phyloP scores from a whole-genome alignment of 495 filamentous ascomycete genomes.

The Rhypophila decipiens region DNA sequence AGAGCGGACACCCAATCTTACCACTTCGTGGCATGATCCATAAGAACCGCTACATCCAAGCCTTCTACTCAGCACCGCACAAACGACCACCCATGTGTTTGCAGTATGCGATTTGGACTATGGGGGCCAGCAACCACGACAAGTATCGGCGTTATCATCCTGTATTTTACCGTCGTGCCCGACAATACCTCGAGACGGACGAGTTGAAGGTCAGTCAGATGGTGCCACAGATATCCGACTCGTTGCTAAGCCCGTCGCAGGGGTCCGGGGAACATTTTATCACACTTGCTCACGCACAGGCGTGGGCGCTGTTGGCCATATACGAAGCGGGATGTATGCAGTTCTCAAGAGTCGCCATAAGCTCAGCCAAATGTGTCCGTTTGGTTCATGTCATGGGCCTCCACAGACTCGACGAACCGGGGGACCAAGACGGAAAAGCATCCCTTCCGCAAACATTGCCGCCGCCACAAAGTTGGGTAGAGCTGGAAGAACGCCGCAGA shows the following conservation, averaged over 20 bases:
- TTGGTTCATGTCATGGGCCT: slow-evolving; percentile 43
- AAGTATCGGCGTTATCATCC: slow-evolving; percentile 36
- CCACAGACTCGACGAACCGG: slow-evolving; percentile 35
- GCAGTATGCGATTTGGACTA: slow-evolving; percentile 44
- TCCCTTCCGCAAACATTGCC: slow-evolving; percentile 30
- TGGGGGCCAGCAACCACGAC: slow-evolving; percentile 29
- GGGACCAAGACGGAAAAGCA: slow-evolving; percentile 18
- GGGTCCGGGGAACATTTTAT: slow-evolving; percentile 40
- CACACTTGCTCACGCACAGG: slow-evolving; percentile 40
- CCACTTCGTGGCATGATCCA: slow-evolving; percentile 43
- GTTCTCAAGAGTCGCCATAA: slow-evolving; percentile 42
- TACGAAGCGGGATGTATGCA: slow-evolving; percentile 37
- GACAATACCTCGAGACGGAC: slow-evolving; percentile 43
- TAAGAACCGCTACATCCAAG: slow-evolving; percentile 28
- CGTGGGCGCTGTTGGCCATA: slow-evolving; percentile 36
- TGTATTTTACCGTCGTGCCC: slow-evolving; percentile 38
- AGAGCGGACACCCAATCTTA: slow-evolving; percentile 25
- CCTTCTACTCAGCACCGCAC: slow-evolving; percentile 35
- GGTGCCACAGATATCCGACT: neutral
- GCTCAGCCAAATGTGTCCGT: slow-evolving; percentile 30
- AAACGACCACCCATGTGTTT: slow-evolving; percentile 44
- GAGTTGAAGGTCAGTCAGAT: slow-evolving; percentile 35
- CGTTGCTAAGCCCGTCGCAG: slow-evolving; percentile 15
- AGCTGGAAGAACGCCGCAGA: slow-evolving; percentile 46
- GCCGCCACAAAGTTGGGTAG: slow-evolving; percentile 36